These are phyloP conservation scores for Paramicrosporidium saccamoebae DNA, from an alignment of 371 early-diverging fungal species.

Conservation along the genomic window DNA sequence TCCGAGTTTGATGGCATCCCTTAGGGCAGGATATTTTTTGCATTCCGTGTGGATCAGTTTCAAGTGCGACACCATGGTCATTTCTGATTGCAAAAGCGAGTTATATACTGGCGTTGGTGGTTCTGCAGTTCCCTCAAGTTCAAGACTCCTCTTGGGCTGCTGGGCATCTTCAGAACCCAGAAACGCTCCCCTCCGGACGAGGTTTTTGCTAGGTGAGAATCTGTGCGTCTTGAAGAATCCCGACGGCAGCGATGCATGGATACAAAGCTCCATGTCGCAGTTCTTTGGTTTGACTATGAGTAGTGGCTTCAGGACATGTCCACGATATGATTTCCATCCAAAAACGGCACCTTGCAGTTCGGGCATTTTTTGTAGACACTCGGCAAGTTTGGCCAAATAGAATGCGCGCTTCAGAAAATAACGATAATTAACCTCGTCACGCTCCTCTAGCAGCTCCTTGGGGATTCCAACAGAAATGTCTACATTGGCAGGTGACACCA, in stretches of 20 bases:
- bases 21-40: constrained; percentile 27
- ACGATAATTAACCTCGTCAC: constrained; percentile 65
- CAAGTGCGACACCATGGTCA: constrained; percentile 26
- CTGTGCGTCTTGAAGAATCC: constrained; percentile 27
- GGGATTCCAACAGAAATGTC: constrained; percentile 86
- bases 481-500: too few species aligned
- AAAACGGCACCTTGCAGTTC: constrained; percentile 13
- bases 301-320: constrained; percentile 36
- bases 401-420: constrained; percentile 81
- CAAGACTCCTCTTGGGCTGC: constrained; percentile 2
- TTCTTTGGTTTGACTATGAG: constrained; percentile 16
- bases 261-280: constrained; percentile 11
- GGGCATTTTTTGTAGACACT: constrained; percentile 12
- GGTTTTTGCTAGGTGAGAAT: constrained; percentile 42
- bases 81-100: constrained; percentile 36
- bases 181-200: constrained; percentile 23
- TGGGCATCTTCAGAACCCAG: constrained; percentile 1
- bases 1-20: constrained; percentile 32
- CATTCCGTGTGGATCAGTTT: constrained; percentile 33
- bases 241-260: constrained; percentile 17
- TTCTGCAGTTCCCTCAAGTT: constrained; percentile 4
- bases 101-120: constrained; percentile 71
- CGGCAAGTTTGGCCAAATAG: constrained; percentile 32
- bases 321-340: constrained; percentile 19
- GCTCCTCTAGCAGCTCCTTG: constrained; percentile 35